Evolutionary conservation across 2,329 filamentous ascomycete genomes (phyloP).

Genomic region (Cladophialophora yegresii): DNA sequence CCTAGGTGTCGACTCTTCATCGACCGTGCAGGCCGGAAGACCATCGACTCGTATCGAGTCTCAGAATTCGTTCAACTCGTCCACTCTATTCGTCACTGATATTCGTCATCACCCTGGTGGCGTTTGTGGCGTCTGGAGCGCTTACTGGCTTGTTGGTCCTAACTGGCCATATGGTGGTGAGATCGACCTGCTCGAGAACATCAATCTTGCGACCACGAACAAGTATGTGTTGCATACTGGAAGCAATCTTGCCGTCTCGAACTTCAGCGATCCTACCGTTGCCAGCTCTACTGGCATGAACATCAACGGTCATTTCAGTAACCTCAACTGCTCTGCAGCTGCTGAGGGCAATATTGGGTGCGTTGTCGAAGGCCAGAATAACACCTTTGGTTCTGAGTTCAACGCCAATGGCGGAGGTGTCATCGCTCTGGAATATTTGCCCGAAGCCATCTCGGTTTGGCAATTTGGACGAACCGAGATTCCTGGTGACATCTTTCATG

Average conservation of each 20-base stretch:
- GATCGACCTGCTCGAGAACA: conserved; percentile 57
- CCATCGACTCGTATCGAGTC: conserved; percentile 49
- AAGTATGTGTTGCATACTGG: conserved; percentile 54
- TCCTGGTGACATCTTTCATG: conserved; percentile 48
- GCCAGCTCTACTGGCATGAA: conserved; percentile 24
- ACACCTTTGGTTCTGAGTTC: conserved; percentile 55
- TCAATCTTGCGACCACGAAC: conserved; percentile 48
- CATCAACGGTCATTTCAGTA: conserved; percentile 6
- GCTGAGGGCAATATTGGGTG: conserved; percentile 43
- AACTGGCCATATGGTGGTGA: conserved; percentile 49
- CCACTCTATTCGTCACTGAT: conserved; percentile 49
- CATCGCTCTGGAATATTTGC: conserved; percentile 75
- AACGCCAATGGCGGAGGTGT: conserved; percentile 60
- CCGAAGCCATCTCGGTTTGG: conserved; percentile 70
- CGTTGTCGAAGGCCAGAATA: conserved; percentile 41
- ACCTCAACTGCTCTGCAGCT: conserved; percentile 39
- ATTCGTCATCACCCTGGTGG: conserved; percentile 51
- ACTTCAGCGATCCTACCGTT: conserved; percentile 51
- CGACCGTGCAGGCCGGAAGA: conserved; percentile 41
- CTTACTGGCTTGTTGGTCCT: conserved; percentile 49
- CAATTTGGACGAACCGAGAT: conserved; percentile 54
- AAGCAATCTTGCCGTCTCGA: conserved; percentile 41
- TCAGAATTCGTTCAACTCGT: conserved; percentile 48
- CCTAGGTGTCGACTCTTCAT: conserved; percentile 49
- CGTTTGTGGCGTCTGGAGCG: conserved; percentile 55